Base-by-base conservation (phyloP, 495 filamentous ascomycete species). In the Penicillium canescens region DNA sequence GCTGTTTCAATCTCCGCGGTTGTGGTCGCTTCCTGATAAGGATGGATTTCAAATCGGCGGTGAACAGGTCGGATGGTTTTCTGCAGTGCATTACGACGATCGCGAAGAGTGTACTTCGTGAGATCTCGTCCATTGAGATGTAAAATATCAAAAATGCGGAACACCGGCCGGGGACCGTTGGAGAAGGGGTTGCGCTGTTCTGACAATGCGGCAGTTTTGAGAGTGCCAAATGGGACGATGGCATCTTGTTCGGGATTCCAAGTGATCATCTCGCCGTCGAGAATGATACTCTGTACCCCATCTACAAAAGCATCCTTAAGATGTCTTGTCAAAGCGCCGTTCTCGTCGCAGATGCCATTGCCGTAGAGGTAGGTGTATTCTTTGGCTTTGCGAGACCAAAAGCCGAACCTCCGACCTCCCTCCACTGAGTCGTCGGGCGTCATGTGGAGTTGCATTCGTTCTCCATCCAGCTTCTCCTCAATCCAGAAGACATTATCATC, bases 201-300 rank as follows among this genome's bases (percentile, higher is more conserved):
- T 0, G 85, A 85, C 18, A 96, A 61, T 0, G 93, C 95, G 8
- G 93, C 94, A 8, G 91, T 92, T 68, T 98, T 98, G 24, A 98
- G 77, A 0, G 90, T 96, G 6, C 94, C 94, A 61, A 98, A 98
- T 3, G 87, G 86, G 35, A 96, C 86, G 37, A 92, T 88, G 46
- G 85, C 84, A 69, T 96, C 86, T 45, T 89, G 74, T 44, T 88
- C 85, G n/a, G 91, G 86, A 66, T 98, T 91, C 95, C 95, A 98
- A 8, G 92, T 96, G 47, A 98, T 90, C 94, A 98, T 98, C 69
- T 98, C 94, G 9, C 94, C 94, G 60, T 98, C 94, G 3, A 98
- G 77, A 28, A 98, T 96, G 60, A 97, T 79, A 62, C 91, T 90
- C 40, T 85, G 74, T 8, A 98, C 92, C 0, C 85, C 83, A 6